A percentile compares a stretch with the other conserved stretches of the same genome.
phyloP scores from a whole-genome alignment of 1,284 basidiomycete species.

The Tilletia indica region DNA sequence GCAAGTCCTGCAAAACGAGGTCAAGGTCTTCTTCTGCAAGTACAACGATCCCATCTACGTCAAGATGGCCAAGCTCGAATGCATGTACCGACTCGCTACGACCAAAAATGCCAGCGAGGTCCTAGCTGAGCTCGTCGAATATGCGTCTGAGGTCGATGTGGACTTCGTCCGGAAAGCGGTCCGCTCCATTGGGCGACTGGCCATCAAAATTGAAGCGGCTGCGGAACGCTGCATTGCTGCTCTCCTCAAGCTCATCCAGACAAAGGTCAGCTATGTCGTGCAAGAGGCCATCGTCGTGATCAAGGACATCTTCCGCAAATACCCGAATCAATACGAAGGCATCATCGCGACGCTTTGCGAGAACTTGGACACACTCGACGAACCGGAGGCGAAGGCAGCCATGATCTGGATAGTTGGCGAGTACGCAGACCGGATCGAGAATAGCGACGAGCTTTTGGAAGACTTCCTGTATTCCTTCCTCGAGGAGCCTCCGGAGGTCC shows the following conservation, averaged over 20 bases:
- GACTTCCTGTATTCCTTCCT: conserved; percentile 87
- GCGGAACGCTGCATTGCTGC: conserved; percentile 86
- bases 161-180: conserved; percentile 98
- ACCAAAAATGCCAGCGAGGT: conserved; percentile 89
- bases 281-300: conserved; percentile 97
- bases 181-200: conserved; percentile 88
- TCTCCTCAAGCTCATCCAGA: conserved; percentile 82
- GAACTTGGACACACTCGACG: conserved; percentile 86
- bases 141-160: conserved; percentile 95
- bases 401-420: conserved; percentile 99
- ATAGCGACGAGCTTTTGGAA: conserved; percentile 90
- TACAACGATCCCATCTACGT: conserved; percentile 99
- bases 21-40: conserved; percentile 99
- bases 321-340: conserved; percentile 93
- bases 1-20: conserved; percentile 88
- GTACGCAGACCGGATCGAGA: conserved; percentile 92
- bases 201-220: conserved; percentile 90
- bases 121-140: conserved; percentile 92
- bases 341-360: conserved; percentile 90
- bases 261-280: conserved; percentile 92
- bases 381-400: conserved; percentile 91
- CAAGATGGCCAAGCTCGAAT: conserved; percentile 96
- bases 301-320: conserved; percentile 96
- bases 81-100: conserved; percentile 91
- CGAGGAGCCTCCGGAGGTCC: conserved; percentile 91